These are phyloP conservation scores for Hura crepitans DNA, from an alignment of 441 rosid species.

Conservation along the genomic window DNA sequence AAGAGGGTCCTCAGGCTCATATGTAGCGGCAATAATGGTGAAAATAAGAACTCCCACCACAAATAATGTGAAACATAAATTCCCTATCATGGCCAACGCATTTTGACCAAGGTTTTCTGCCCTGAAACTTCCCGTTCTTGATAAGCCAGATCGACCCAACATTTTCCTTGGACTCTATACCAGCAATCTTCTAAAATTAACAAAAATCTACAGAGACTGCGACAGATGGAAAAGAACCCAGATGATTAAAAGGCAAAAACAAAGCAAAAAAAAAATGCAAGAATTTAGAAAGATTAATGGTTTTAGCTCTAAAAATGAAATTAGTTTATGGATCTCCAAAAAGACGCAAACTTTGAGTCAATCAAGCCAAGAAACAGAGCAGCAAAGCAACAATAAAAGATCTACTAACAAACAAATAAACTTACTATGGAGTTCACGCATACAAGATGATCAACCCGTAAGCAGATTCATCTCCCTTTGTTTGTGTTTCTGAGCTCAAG, in stretches of 20 bases:
- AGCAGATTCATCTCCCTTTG: neutral
- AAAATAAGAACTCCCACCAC: conserved; percentile 76
- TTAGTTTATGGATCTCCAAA: conserved; percentile 14
- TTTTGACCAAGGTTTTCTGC: conserved; percentile 81
- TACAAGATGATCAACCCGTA: conserved; percentile 3
- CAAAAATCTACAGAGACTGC: conserved; percentile 19
- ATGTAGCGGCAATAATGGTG: conserved; percentile 92
- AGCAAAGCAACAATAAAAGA: neutral
- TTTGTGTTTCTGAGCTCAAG: neutral
- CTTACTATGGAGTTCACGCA: conserved; percentile 14
- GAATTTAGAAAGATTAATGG: neutral
- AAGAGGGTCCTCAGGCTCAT: conserved; percentile 87
- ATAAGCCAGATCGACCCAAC: conserved; percentile 50
- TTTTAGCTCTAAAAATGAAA: conserved; percentile 28
- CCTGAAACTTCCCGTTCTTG: conserved; percentile 65
- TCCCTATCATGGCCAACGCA: conserved; percentile 73
- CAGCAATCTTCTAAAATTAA: conserved; percentile 4
- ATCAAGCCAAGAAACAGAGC: neutral
- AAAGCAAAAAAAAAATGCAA: neutral
- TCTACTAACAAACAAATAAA: neutral
- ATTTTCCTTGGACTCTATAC: conserved; percentile 25
- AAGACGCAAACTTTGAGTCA: neutral
- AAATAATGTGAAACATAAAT: conserved; percentile 77
- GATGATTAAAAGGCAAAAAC: conserved; percentile 16
- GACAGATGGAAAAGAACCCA: conserved; percentile 21